These are phyloP conservation scores for Lasiosphaeria ovina DNA, from an alignment of 495 filamentous ascomycete species.

Conservation along the genomic window DNA sequence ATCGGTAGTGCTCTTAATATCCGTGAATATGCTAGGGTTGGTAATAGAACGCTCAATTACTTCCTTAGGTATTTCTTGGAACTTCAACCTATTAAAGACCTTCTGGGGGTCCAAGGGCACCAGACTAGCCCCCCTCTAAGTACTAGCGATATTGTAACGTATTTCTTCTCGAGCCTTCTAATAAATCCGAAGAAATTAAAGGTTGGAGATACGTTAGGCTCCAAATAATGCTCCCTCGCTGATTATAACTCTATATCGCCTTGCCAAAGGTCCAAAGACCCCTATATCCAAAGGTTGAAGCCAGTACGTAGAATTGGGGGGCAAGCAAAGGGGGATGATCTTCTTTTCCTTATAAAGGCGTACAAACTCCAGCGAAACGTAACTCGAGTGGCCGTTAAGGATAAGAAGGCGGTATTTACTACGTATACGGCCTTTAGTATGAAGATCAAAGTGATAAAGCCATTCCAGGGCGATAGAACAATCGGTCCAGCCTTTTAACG, in stretches of 20 bases:
- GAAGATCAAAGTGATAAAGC: neutral
- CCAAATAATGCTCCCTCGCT: neutral
- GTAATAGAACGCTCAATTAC: neutral
- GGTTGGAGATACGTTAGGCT: neutral
- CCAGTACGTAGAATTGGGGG: neutral
- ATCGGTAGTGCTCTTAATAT: neutral
- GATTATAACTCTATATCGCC: neutral
- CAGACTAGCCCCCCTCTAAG: neutral
- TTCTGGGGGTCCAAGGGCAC: neutral
- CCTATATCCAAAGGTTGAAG: neutral
- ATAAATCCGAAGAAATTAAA: neutral
- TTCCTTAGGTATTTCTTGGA: neutral
- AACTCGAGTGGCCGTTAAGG: neutral
- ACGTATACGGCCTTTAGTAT: neutral
- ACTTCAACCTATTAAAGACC: neutral
- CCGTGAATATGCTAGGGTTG: neutral
- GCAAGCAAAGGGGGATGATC: neutral
- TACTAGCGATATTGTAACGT: neutral
- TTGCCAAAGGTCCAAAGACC: neutral
- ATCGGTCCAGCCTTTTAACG: neutral
- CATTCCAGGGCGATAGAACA: neutral
- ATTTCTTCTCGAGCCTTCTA: neutral
- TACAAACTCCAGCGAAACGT: slow-evolving; percentile 3
- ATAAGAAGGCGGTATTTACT: neutral
- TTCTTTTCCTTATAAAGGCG: neutral